Conservation (phyloP, 2,329 filamentous ascomycete genomes). For the Diaporthe velutina region DNA sequence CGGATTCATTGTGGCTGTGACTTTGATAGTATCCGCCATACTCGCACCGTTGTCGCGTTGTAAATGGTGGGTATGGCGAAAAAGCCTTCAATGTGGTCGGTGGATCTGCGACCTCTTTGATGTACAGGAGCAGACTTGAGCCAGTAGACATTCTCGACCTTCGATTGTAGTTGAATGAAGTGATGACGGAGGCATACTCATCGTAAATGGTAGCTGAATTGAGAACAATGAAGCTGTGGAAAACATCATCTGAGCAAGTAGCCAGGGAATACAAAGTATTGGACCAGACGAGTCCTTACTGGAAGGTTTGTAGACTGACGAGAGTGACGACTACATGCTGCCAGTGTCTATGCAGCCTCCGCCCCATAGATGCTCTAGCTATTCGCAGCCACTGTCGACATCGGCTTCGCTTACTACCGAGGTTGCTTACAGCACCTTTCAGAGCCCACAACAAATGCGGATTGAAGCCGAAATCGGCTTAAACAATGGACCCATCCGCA, state of each 20-base stretch:
- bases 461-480: background rate
- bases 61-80: background rate
- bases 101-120: constrained; percentile 10
- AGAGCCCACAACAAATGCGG: constrained; percentile 8
- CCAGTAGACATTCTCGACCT: background rate
- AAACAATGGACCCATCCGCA: constrained; percentile 17
- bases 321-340: constrained; percentile 39
- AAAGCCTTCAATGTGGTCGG: background rate
- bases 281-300: constrained; percentile 21
- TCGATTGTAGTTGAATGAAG: background rate
- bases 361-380: background rate
- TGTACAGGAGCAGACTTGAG: constrained; percentile 29
- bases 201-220: background rate
- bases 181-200: constrained; percentile 19
- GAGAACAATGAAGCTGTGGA: background rate
- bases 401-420: constrained; percentile 32
- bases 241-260: background rate
- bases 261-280: background rate
- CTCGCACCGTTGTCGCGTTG: constrained; percentile 3
- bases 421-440: constrained; percentile 39
- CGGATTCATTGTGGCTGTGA: background rate
- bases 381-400: background rate
- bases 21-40: constrained; percentile 6
- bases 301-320: constrained; percentile 37
- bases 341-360: background rate